phyloP scores from a whole-genome alignment of 78 protist species.

The Dictyostelium capitatum region DNA sequence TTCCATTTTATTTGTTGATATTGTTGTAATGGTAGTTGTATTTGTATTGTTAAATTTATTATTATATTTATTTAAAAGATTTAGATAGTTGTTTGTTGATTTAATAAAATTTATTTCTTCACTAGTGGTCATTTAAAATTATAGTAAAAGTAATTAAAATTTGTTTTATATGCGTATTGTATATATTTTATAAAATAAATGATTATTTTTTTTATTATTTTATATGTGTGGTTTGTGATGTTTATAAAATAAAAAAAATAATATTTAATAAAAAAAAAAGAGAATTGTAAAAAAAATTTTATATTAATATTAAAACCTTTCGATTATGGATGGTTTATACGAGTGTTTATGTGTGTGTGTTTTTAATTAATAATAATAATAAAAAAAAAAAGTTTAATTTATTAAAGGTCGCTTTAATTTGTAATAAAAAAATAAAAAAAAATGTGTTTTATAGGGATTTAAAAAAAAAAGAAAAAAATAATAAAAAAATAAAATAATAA shows the following conservation, averaged over 20 bases:
- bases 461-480: neutral
- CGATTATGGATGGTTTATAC: conserved; percentile 7
- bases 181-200: neutral
- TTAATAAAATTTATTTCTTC: neutral
- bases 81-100: neutral
- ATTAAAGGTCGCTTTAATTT: neutral
- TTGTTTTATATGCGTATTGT: neutral
- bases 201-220: neutral
- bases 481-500: neutral
- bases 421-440: neutral
- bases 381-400: neutral
- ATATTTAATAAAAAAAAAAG: neutral
- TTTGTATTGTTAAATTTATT: neutral
- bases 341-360: neutral
- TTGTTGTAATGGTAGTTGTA: neutral
- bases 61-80: neutral
- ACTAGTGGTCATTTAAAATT: neutral
- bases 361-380: neutral
- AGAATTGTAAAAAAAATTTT: too few species aligned
- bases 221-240: neutral
- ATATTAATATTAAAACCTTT: neutral
- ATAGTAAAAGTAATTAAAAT: neutral
- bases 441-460: neutral
- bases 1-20: conserved; percentile 4
- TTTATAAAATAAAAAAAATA: neutral